Evolutionary conservation across 345 rosid genomes (phyloP).

Genomic region (Dovyalis caffra): DNA sequence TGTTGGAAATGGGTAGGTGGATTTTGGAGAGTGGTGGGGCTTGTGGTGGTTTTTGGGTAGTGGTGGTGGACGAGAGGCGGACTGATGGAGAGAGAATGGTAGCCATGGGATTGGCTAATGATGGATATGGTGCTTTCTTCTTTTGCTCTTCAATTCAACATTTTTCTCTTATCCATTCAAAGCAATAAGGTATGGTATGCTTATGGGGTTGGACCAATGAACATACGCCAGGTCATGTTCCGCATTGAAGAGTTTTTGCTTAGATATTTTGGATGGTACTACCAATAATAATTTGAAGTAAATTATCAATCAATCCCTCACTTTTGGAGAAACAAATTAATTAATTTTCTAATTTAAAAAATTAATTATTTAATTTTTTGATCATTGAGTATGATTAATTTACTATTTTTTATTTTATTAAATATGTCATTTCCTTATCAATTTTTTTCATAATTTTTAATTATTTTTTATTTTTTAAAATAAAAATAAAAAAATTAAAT

Average conservation of each 20-base stretch:
- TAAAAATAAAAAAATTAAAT: too few relatives aligned
- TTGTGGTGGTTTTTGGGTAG: slow-evolving; percentile 26
- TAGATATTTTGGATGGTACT: neutral
- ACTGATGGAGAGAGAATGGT: slow-evolving; percentile 48
- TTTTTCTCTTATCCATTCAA: neutral
- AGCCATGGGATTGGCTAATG: slow-evolving; percentile 43
- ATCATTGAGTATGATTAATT: too few relatives aligned
- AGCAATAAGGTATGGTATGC: neutral
- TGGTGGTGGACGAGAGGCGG: slow-evolving; percentile 44
- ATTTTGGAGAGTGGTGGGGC: slow-evolving; percentile 15
- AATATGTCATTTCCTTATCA: too few relatives aligned
- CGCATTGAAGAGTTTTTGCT: neutral
- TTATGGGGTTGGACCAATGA: neutral
- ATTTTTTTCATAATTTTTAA: too few relatives aligned
- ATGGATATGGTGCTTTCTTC: slow-evolving; percentile 16
- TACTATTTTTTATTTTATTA: too few relatives aligned
- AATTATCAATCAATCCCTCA: too few relatives aligned
- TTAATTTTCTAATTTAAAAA: too few relatives aligned
- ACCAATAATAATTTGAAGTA: too few relatives aligned
- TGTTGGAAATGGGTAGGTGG: slow-evolving; percentile 15
- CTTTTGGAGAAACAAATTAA: too few relatives aligned
- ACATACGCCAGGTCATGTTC: neutral
- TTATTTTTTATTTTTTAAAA: too few relatives aligned
- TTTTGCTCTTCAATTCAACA: neutral
- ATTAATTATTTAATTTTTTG: too few relatives aligned